Conservation (phyloP, 306 rosid genomes). For the Abrus precatorius region DNA sequence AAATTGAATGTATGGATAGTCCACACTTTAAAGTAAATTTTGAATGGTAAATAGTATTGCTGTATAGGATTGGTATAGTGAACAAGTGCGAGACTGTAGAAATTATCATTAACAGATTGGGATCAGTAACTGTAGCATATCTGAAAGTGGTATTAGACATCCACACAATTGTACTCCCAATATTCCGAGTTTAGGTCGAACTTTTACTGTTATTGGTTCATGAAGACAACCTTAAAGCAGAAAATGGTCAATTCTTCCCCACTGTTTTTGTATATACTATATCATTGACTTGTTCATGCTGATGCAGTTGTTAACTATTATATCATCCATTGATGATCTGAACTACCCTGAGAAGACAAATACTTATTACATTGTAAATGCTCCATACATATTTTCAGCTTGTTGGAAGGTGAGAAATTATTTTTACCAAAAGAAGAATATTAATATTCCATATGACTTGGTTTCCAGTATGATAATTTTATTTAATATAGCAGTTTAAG, state of each 20-base stretch:
- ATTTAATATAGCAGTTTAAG: conserved; percentile 15
- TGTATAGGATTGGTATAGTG: conserved; percentile 28
- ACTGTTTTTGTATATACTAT: not conserved
- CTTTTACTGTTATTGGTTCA: conserved; percentile 7
- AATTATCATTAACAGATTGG: conserved; percentile 27
- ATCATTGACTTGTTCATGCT: conserved; percentile 46
- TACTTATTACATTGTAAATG: conserved; percentile 87
- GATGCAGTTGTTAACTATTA: conserved; percentile 80
- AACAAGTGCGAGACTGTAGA: conserved; percentile 14
- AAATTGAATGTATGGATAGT: conserved; percentile 27
- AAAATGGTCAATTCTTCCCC: conserved; percentile 3
- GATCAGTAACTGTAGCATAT: conserved; percentile 26
- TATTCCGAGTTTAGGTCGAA: not conserved
- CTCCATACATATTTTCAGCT: conserved; percentile 88
- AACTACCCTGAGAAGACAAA: conserved; percentile 96
- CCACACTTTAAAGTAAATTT: conserved; percentile 21
- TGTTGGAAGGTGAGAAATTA: conserved; percentile 89
- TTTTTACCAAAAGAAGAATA: not conserved
- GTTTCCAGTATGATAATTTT: conserved; percentile 25
- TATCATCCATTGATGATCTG: conserved; percentile 89
- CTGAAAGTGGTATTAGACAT: conserved; percentile 2
- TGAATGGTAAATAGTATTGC: conserved; percentile 30
- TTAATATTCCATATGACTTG: conserved; percentile 40
- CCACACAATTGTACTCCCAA: not conserved
- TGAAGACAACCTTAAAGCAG: not conserved